Base-by-base conservation (phyloP, 1,284 basidiomycete genomes). In the Irpex sp. region DNA sequence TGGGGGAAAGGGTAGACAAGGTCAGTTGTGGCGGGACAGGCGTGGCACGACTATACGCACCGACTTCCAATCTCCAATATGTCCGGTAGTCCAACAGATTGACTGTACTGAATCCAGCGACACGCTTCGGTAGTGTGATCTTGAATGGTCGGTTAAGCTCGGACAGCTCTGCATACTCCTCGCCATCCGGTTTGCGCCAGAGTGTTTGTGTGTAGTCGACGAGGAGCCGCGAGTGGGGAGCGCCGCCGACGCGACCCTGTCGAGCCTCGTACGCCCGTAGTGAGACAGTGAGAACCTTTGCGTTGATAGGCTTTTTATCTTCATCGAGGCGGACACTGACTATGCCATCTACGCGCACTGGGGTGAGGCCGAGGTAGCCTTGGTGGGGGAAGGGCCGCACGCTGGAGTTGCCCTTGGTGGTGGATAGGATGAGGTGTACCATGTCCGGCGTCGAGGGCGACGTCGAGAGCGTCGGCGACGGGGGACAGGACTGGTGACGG, bases 11-110 rank as follows among this genome's bases (percentile, higher is more conserved):
- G 31, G 4, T 1, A 55, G 21, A 55, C 8, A 26, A 19, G 21
- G 53, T 55, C 53, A 55, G 61, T 3, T 55, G 26, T 47, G 58
- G 31, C 19, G 60, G 51, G 62, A 56, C 53, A 55, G 53, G 51
- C 63, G 55, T 15, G 17, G 58, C 26, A 68, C 47, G 47, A 21
- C 26, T 58, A 56, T 17, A 80, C 88, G 69, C 67, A 88, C 92
- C 82, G 65, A 90, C 92, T 78, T 94, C 92, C 63, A 94, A 78
- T 60, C 89, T 81, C 92, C 92, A 94, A 71, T 85, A 85, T 70
- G 89, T 86, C 53, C 87, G 81, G 73, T 92, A 93, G 70, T 89
- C 89, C 68, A 89, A 88, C 69, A 87, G 92, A 63, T 86, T 82
- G 26, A 85, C 83, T 56, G 86, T 87, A 72, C 88, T 90, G 70